Percentiles rank a stretch among this genome's conserved stretches.
Conservation (phyloP, 805 yeast species). For the Pichia occidentalis region DNA sequence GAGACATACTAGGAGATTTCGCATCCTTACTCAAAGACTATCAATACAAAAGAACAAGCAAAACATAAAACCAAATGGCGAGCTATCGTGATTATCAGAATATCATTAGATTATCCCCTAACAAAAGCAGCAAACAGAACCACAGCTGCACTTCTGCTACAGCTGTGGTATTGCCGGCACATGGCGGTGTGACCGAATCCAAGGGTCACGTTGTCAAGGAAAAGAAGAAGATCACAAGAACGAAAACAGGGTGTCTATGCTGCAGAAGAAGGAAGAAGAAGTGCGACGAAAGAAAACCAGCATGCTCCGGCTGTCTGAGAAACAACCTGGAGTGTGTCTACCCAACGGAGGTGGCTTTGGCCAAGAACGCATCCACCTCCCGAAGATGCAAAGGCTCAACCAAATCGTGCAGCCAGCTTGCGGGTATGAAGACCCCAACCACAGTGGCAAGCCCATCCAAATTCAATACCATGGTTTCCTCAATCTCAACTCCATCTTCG, state of each 20-base stretch:
- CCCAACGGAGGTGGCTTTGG: conserved; percentile 22
- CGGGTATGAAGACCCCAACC: too few relatives aligned
- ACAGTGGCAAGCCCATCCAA: too few relatives aligned
- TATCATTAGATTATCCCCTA: conserved; percentile 22
- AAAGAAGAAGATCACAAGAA: conserved; percentile 29
- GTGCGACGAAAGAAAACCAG: conserved; percentile 31
- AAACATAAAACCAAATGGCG: conserved; percentile 19
- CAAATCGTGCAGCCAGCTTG: too few relatives aligned
- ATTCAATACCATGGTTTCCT: too few relatives aligned
- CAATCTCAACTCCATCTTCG: conserved; percentile 6
- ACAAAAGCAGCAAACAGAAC: conserved; percentile 1
- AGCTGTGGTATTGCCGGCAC: too few relatives aligned
- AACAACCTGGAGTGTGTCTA: conserved; percentile 31
- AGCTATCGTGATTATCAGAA: conserved; percentile 30
- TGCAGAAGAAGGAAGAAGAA: conserved; percentile 35
- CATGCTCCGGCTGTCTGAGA: conserved; percentile 31
- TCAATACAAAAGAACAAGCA: neutral
- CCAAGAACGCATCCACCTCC: conserved; percentile 10
- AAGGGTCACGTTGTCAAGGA: conserved; percentile 8
- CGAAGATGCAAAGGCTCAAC: conserved; percentile 5
- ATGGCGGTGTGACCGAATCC: too few relatives aligned
- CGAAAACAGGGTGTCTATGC: conserved; percentile 35
- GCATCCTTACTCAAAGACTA: neutral
- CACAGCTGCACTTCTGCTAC: too few relatives aligned
- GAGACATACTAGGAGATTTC: too few relatives aligned